Evolutionary conservation across 2,329 filamentous ascomycete species (phyloP).

Genomic region (Aspergillus sp.): DNA sequence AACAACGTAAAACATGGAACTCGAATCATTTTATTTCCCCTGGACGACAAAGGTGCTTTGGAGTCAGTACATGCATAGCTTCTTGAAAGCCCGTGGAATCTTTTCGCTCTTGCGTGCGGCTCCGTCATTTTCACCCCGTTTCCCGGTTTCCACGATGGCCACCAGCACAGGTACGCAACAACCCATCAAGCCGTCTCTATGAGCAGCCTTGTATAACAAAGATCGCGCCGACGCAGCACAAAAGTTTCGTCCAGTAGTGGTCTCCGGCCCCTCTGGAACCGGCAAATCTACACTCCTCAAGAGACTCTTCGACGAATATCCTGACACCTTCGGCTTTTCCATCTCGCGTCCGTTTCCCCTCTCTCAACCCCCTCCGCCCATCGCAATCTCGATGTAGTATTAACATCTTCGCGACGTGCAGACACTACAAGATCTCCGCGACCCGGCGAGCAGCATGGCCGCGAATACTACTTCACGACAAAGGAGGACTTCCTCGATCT

Average conservation of each 20-base stretch:
- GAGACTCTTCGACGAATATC: constrained; percentile 46
- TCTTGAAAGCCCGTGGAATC: constrained; percentile 14
- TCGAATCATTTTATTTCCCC: constrained; percentile 6
- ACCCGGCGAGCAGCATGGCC: constrained; percentile 73
- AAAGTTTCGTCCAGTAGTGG: constrained; percentile 45
- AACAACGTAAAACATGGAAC: constrained; percentile 8
- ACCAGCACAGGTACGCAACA: constrained; percentile 29
- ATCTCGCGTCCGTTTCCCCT: constrained; percentile 40
- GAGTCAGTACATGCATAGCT: constrained; percentile 27
- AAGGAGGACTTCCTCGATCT: constrained; percentile 70
- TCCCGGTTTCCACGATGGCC: constrained; percentile 27
- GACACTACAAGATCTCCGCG: constrained; percentile 84
- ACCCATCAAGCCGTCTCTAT: neutral
- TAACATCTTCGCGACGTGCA: constrained; percentile 15
- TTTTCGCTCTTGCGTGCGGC: constrained; percentile 10
- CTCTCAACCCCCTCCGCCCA: constrained; percentile 12
- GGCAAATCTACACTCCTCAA: constrained; percentile 51
- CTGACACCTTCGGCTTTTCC: constrained; percentile 49
- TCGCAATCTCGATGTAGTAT: neutral
- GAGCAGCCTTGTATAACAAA: constrained; percentile 1
- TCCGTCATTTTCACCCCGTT: constrained; percentile 1
- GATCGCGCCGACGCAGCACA: constrained; percentile 24
- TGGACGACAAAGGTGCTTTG: neutral
- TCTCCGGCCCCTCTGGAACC: constrained; percentile 47
- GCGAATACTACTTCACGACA: constrained; percentile 79